Percentiles rank a stretch among this genome's conserved stretches.
Evolutionary conservation across 2,329 filamentous ascomycete genomes (phyloP).

Genomic region (Diaporthe sp.): DNA sequence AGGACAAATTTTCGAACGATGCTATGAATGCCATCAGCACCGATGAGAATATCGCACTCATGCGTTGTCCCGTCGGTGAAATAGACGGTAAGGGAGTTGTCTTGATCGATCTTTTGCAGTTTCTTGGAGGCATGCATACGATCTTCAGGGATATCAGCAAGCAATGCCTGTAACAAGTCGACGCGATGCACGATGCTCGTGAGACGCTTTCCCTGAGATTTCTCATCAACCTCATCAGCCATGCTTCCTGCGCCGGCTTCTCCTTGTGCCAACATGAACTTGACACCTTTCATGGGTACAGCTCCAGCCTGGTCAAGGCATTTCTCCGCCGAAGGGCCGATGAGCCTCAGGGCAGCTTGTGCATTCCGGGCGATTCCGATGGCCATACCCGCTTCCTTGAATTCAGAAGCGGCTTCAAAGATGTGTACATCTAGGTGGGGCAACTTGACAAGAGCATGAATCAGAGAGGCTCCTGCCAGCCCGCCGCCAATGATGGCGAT

Average conservation of each 20-base stretch:
- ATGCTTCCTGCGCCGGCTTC: neutral
- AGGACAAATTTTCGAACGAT: constrained; percentile 53
- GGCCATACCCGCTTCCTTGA: constrained; percentile 21
- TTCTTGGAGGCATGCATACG: constrained; percentile 45
- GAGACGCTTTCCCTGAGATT: constrained; percentile 31
- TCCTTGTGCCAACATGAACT: constrained; percentile 18
- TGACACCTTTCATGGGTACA: neutral
- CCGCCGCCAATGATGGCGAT: constrained; percentile 43
- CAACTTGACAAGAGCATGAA: constrained; percentile 11
- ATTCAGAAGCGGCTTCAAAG: constrained; percentile 6
- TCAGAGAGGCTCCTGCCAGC: constrained; percentile 41
- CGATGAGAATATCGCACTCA: constrained; percentile 54
- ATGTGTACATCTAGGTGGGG: constrained; percentile 27
- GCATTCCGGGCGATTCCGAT: constrained; percentile 20
- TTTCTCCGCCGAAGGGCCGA: constrained; percentile 29
- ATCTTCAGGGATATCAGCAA: constrained; percentile 41
- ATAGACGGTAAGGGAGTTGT: constrained; percentile 37
- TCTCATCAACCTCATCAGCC: neutral
- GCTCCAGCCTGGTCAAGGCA: constrained; percentile 37
- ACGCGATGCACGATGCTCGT: constrained; percentile 43
- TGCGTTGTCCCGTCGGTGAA: constrained; percentile 45
- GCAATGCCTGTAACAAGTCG: constrained; percentile 41
- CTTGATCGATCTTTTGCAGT: constrained; percentile 35
- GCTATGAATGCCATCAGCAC: constrained; percentile 56
- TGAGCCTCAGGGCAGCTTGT: constrained; percentile 9